Base-by-base conservation (phyloP, 768 basidiomycete species). In the Coprinellus micaceus region DNA sequence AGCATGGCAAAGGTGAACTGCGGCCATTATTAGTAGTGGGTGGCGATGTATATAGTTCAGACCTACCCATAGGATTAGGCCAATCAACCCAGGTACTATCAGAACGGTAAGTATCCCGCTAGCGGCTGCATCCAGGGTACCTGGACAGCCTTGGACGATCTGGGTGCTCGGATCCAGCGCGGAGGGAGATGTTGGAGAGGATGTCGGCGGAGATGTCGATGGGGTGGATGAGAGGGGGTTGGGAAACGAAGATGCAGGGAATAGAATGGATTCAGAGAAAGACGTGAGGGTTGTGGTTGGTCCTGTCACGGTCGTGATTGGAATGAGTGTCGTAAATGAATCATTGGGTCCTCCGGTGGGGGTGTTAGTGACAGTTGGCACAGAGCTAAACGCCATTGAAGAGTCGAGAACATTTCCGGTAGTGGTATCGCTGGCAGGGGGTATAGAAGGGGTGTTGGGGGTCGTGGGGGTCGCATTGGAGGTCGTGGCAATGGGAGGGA, bases 11-110 rank as follows among this genome's bases (percentile, higher is more conserved):
- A 91, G 43, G 82, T 59, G 46, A 85, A 66, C 89, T 90, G 54
- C 45, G 29, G 54, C 41, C 60, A 39, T 58, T 43, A 61, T 53
- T 28, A 43, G 33, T n/a, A n/a, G 48, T 40, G 15, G 36, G 28
- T 33, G 44, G 30, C 56, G 33, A 50, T 29, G 29, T 22, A 33
- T 15, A 52, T 48, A 24, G 24, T 33, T 30, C 56, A 50, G 21
- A 74, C 85, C 61, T 61, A 88, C 88, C 87, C 87, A 89, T 62
- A 89, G 69, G 43, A 82, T 63, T n/a, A 88, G 65, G 9, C 88
- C 88, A 53, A 86, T 67, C 11, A 72, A 68, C 58, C 77, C 81
- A n/a, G 83, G 80, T 26, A 88, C 61, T 46, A 87, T 67, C 30
- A 85, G 64, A 6, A 82, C 76, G 15, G 84, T 76, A 15, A 91